These are phyloP conservation scores for Solioccasus polychromus DNA, from an alignment of 768 basidiomycete genomes.

Conservation along the genomic window DNA sequence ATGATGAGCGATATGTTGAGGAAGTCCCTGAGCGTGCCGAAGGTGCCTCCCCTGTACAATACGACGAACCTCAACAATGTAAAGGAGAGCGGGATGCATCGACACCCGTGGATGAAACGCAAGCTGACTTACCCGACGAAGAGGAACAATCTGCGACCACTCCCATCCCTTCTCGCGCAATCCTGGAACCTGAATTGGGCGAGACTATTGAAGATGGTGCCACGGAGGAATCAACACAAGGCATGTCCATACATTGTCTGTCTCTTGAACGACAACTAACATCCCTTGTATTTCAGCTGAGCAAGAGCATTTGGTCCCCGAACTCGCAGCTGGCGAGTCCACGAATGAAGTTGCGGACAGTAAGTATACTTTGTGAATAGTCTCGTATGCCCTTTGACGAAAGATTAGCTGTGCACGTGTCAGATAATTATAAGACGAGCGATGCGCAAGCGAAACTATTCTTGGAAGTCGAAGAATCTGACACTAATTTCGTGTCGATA, in stretches of 20 bases:
- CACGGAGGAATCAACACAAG: neutral
- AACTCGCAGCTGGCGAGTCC: too few relatives aligned
- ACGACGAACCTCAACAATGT: conserved; percentile 17
- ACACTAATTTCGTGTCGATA: conserved; percentile 24
- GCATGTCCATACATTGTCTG: conserved; percentile 7
- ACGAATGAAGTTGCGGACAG: conserved; percentile 7
- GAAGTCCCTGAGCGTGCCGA: conserved; percentile 31
- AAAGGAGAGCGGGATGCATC: conserved; percentile 21
- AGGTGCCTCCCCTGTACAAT: conserved; percentile 10
- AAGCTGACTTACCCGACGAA: conserved; percentile 10
- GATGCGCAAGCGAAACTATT: conserved; percentile 1
- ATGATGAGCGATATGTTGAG: conserved; percentile 36
- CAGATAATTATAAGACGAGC: conserved; percentile 15
- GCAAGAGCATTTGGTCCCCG: neutral
- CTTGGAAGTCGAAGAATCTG: conserved; percentile 26
- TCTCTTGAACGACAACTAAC: conserved; percentile 1
- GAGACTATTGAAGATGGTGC: neutral
- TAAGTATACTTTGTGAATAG: conserved; percentile 3
- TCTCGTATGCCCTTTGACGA: conserved; percentile 3
- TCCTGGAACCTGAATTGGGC: conserved; percentile 8
- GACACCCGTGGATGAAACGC: conserved; percentile 19
- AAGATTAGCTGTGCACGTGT: conserved; percentile 1
- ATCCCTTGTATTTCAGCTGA: conserved; percentile 5
- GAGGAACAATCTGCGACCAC: conserved; percentile 14
- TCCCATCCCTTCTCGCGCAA: conserved; percentile 5